Percentiles rank a stretch among this genome's conserved stretches.
These are phyloP conservation scores for Oryza punctata DNA, from an alignment of 176 grass and related monocot genomes.

Conservation along the genomic window DNA sequence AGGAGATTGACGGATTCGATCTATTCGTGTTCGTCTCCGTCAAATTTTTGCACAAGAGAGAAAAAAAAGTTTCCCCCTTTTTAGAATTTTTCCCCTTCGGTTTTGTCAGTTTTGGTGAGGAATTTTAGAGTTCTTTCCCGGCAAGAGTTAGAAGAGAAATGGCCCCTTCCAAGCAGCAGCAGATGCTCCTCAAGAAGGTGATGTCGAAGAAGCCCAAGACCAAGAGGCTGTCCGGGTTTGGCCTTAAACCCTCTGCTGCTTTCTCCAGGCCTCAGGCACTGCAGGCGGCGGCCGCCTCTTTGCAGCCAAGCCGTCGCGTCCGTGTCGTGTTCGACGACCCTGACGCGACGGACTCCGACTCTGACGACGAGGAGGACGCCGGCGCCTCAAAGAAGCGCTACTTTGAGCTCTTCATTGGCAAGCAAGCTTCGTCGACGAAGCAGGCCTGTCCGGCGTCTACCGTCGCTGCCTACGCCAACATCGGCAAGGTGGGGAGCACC, in stretches of 20 bases:
- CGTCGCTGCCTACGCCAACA: slow-evolving; percentile 16
- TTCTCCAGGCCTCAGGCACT: slow-evolving; percentile 31
- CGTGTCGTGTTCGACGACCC: slow-evolving; percentile 77
- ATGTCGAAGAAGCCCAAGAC: slow-evolving; percentile 42
- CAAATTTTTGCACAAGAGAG: slow-evolving; percentile 49
- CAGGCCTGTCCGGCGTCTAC: background rate
- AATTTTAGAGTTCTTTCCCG: slow-evolving; percentile 37
- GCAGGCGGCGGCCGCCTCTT: background rate
- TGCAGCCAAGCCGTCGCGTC: slow-evolving; percentile 43
- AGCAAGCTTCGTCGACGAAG: slow-evolving; percentile 6
- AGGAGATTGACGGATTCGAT: slow-evolving; percentile 55
- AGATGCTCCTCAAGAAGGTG: slow-evolving; percentile 33
- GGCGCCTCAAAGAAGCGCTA: slow-evolving; percentile 26
- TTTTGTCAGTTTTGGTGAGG: slow-evolving; percentile 58
- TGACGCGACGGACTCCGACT: slow-evolving; percentile 77
- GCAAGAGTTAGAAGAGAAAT: slow-evolving; percentile 24
- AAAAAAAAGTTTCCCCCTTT: slow-evolving; percentile 26
- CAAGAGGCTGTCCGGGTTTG: slow-evolving; percentile 45
- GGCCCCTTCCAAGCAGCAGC: slow-evolving; percentile 42
- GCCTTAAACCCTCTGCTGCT: slow-evolving; percentile 41
- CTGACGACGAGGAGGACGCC: slow-evolving; percentile 39
- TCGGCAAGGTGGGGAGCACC: slow-evolving; percentile 30
- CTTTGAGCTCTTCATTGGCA: slow-evolving; percentile 53
- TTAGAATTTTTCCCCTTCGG: slow-evolving; percentile 39
- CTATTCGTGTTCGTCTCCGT: slow-evolving; percentile 33